Evolutionary conservation across 148 eudicot species (phyloP).

Genomic region (Chenopodium suecicum): DNA sequence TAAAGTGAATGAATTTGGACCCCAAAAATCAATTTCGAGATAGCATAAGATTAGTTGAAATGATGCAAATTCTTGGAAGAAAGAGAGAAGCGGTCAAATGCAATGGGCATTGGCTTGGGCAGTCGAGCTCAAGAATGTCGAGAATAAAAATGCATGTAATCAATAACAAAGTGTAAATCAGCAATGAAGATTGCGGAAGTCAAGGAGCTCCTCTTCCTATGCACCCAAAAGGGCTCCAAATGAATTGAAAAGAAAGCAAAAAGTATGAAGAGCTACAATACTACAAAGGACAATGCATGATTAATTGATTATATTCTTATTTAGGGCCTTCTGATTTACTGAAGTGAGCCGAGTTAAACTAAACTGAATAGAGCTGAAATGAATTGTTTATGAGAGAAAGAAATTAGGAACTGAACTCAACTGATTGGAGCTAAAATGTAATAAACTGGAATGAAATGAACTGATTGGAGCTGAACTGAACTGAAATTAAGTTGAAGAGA

Average conservation of each 20-base stretch:
- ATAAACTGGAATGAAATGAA: too few species aligned
- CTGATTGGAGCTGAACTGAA: too few species aligned
- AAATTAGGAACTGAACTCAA: too few species aligned
- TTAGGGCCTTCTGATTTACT: too few species aligned
- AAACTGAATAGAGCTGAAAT: too few species aligned
- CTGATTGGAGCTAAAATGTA: too few species aligned
- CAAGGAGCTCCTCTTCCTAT: background rate
- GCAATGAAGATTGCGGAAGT: background rate
- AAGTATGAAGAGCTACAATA: background rate
- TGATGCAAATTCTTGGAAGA: background rate
- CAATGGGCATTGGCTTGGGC: slow-evolving; percentile 10
- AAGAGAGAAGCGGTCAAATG: slow-evolving; percentile 1
- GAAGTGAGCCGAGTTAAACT: too few species aligned
- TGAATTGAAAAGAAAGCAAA: background rate
- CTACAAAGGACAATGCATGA: background rate
- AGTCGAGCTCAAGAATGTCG: slow-evolving; percentile 20
- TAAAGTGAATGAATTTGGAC: slow-evolving; percentile 4
- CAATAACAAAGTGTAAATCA: background rate
- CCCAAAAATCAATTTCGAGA: background rate
- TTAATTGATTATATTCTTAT: background rate
- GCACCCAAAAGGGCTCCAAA: background rate
- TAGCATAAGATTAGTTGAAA: slow-evolving; percentile 4
- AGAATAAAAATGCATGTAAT: slow-evolving; percentile 16
- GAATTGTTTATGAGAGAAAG: too few species aligned
- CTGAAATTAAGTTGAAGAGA: too few species aligned